Percentiles rank a stretch among this genome's conserved stretches.
phyloP scores from a whole-genome alignment of 2,329 filamentous ascomycete species.

The Colletotrichum camelliae region DNA sequence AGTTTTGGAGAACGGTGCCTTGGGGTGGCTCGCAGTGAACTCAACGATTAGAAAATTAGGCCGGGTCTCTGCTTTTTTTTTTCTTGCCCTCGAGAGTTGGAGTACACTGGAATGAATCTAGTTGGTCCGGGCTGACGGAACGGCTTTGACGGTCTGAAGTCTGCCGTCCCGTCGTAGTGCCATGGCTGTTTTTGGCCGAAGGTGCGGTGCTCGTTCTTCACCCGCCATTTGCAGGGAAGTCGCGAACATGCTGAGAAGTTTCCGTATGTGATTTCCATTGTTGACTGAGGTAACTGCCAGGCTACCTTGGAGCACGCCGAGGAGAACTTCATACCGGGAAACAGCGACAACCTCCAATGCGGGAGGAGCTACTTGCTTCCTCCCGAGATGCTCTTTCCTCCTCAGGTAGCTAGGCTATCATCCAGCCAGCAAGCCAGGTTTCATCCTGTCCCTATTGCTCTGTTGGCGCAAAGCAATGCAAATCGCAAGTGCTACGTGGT shows the following conservation, averaged over 20 bases:
- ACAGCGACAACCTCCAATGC: background rate
- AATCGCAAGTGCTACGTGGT: background rate
- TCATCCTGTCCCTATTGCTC: background rate
- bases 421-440: background rate
- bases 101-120: constrained; percentile 15
- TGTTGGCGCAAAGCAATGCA: background rate
- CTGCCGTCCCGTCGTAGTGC: background rate
- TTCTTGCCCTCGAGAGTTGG: background rate
- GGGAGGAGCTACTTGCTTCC: background rate
- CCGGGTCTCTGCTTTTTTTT: constrained; percentile 1
- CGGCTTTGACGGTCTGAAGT: background rate
- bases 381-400: background rate
- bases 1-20: constrained; percentile 12
- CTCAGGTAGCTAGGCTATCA: background rate
- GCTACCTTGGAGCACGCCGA: background rate
- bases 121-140: constrained; percentile 18
- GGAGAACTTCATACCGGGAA: background rate
- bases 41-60: constrained; percentile 22
- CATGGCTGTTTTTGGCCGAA: background rate
- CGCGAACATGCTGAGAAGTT: background rate
- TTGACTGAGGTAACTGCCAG: background rate
- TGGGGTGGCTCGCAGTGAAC: background rate
- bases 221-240: background rate
- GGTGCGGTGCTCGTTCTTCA: background rate
- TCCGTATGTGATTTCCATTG: background rate